Evolutionary conservation across 169 alveolate species (phyloP).

Genomic region (Eimeria brunetti): DNA sequence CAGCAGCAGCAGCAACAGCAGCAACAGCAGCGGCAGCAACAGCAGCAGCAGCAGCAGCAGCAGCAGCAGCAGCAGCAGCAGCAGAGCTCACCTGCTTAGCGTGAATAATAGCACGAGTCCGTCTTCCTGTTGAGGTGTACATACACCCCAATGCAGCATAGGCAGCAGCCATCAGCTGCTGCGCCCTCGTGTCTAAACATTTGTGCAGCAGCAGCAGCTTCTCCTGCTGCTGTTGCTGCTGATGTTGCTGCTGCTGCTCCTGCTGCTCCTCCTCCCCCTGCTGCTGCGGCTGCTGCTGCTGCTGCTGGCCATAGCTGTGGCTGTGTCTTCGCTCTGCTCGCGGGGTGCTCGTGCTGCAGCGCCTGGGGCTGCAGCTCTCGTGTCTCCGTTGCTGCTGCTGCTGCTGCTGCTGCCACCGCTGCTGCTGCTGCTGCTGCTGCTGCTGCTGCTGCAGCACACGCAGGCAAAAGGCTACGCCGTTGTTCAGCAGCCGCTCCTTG

Average conservation of each 20-base stretch:
- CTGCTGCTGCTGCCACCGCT: constrained; percentile 9
- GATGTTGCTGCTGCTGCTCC: background rate
- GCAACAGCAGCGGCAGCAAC: background rate
- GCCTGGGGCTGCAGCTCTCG: constrained; percentile 5
- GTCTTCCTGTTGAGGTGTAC: constrained; percentile 73
- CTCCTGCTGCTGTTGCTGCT: constrained; percentile 50
- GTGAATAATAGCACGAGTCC: constrained; percentile 61
- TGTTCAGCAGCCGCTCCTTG: constrained; percentile 57
- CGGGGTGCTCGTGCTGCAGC: constrained; percentile 6
- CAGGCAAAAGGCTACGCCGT: constrained; percentile 66
- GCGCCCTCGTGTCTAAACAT: constrained; percentile 38
- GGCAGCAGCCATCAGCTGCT: constrained; percentile 72
- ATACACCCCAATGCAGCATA: constrained; percentile 62
- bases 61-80: background rate
- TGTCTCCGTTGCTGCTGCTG: constrained; percentile 12
- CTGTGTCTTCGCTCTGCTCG: constrained; percentile 1
- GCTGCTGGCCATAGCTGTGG: background rate
- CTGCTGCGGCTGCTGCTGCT: constrained; percentile 35
- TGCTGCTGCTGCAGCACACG: constrained; percentile 70
- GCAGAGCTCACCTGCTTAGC: constrained; percentile 66
- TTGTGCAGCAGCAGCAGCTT: constrained; percentile 14
- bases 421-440: constrained; percentile 52
- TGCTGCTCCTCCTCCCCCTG: no score
- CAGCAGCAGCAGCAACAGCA: background rate
- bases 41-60: background rate